Base-by-base conservation (phyloP, 2,329 filamentous ascomycete species). In the Rhexocercosporidium sp. region DNA sequence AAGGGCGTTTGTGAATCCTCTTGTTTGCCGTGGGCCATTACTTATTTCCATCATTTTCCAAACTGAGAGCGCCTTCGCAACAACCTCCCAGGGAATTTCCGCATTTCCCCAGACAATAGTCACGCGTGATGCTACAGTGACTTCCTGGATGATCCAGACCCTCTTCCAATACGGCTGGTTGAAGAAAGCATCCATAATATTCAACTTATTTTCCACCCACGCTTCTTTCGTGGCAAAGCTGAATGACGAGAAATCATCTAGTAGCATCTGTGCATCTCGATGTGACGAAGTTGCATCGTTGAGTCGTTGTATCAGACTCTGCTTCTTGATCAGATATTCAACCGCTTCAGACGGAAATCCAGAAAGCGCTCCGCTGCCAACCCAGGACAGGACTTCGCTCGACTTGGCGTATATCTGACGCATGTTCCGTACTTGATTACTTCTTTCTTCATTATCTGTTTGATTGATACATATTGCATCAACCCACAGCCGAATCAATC, bases 41-140 rank as follows among this genome's bases (percentile, higher is more conserved):
- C 20, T 25, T 4, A 41, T 54, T 22, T 47, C 56, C 31, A 53
- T 44, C 39, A 20, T 2, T 39, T 54, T 53, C 27, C 31, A 49
- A 16, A 37, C 37, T 7, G 56, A 49, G 2, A 66, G 54, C 18
- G 54, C 47, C 64, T 20, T 54, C 59, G 75, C 77, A 68, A 78
- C 75, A 31, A 76, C n/a, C n/a, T 66, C 59, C 66, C 66, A 70
- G 11, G 46, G 34, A 20, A 66, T 54, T 16, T 66, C 47, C 20
- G 18, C 29, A 16, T 22, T 29, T 4, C 60, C 63, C 39, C 57
- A 64, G 12, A 64, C 46, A 12, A 70, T 64, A 16, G 18, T 57
- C 7, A 62, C 68, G 3, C 53, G 61, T 22, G 47, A 49, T 9
- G 63, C 66, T 20, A 70, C 66, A 7, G 64, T 59, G 37, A 70